Percentiles rank a stretch among this genome's conserved stretches.
phyloP scores from a whole-genome alignment of 164 flowering plant species.

The Platanus orientalis region DNA sequence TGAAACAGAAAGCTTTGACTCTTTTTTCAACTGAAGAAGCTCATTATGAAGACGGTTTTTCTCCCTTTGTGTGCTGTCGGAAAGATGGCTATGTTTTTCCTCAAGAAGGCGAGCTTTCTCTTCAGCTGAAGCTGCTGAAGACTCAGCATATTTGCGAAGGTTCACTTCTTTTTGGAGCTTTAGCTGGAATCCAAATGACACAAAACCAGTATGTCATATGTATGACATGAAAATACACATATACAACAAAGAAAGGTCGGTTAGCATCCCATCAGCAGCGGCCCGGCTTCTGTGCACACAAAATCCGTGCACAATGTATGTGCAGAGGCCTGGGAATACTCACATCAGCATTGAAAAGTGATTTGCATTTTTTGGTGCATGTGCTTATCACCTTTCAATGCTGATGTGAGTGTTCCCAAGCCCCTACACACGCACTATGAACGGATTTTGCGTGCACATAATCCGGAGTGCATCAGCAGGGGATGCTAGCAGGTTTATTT shows the following conservation, averaged over 20 bases:
- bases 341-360: too few relatives aligned
- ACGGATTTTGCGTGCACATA: too few relatives aligned
- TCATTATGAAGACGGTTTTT: conserved; percentile 51
- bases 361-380: too few relatives aligned
- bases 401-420: too few relatives aligned
- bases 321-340: too few relatives aligned
- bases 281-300: too few relatives aligned
- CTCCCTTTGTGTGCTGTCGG: conserved; percentile 63
- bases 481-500: too few relatives aligned
- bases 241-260: background rate
- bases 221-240: background rate
- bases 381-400: too few relatives aligned
- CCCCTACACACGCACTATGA: too few relatives aligned
- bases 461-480: too few relatives aligned
- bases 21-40: conserved; percentile 48
- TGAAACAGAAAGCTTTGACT: conserved; percentile 64
- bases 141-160: conserved; percentile 69
- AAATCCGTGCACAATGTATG: too few relatives aligned
- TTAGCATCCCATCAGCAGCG: too few relatives aligned
- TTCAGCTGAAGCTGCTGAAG: conserved; percentile 56
- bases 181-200: conserved; percentile 30
- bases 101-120: conserved; percentile 54
- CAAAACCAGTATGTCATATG: background rate
- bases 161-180: conserved; percentile 60
- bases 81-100: conserved; percentile 40